phyloP scores from a whole-genome alignment of 1,284 basidiomycete genomes.

The Porogramme epimiltina region DNA sequence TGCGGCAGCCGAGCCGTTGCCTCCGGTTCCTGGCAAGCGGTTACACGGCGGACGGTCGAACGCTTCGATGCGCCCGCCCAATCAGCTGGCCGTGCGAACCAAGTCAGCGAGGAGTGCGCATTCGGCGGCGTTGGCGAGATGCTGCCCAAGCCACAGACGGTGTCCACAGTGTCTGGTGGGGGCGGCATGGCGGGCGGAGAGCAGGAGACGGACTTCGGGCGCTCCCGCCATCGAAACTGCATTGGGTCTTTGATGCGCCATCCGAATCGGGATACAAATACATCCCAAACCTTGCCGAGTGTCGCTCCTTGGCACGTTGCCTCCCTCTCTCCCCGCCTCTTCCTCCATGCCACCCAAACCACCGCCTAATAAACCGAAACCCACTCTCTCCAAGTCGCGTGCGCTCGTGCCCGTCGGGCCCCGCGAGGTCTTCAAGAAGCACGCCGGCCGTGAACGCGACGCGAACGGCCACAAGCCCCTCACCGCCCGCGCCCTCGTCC shows the following conservation, averaged over 20 bases:
- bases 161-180: too few relatives aligned
- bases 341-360: constrained; percentile 14
- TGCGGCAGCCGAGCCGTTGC: background rate
- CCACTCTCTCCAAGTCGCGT: constrained; percentile 23
- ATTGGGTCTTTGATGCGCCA: background rate
- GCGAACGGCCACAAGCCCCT: constrained; percentile 56
- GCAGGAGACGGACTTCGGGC: background rate
- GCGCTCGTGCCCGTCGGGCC: constrained; percentile 59
- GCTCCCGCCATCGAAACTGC: background rate
- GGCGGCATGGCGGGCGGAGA: too few relatives aligned
- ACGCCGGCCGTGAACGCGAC: constrained; percentile 38
- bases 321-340: background rate
- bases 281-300: background rate
- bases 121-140: too few relatives aligned
- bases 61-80: too few relatives aligned
- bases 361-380: constrained; percentile 17
- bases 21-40: background rate
- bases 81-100: too few relatives aligned
- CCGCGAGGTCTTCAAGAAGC: constrained; percentile 47
- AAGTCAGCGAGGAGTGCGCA: too few relatives aligned
- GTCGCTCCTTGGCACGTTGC: background rate
- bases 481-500: constrained; percentile 67
- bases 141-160: too few relatives aligned
- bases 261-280: background rate
- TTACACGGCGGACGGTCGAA: background rate